Evolutionary conservation across 2,329 filamentous ascomycete species (phyloP).

Genomic region (Camptophora hylomeconis): DNA sequence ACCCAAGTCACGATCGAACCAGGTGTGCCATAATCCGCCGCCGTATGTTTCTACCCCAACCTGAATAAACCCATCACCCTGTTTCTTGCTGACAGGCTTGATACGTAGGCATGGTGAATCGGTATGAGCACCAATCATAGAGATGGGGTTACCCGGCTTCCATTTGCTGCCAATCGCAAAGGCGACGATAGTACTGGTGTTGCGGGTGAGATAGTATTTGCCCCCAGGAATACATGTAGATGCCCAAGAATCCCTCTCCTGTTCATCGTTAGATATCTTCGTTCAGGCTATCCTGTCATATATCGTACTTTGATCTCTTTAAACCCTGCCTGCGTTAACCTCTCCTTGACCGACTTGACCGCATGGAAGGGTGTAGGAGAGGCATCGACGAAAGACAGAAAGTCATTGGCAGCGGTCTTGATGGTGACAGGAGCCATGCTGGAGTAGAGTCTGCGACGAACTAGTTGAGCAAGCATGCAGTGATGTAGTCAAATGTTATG

Average conservation of each 20-base stretch:
- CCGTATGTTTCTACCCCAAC: conserved; percentile 95
- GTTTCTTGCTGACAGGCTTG: conserved; percentile 89
- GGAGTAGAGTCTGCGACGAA: no score
- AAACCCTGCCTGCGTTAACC: conserved; percentile 75
- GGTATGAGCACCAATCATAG: conserved; percentile 92
- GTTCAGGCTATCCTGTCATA: not conserved
- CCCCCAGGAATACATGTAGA: conserved; percentile 68
- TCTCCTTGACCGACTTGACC: conserved; percentile 62
- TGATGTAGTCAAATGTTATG: no score
- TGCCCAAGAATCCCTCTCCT: conserved; percentile 82
- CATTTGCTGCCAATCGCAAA: conserved; percentile 86
- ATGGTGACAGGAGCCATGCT: conserved; percentile 20
- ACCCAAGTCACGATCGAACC: conserved; percentile 90
- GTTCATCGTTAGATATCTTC: conserved; percentile 1
- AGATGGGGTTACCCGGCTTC: conserved; percentile 78
- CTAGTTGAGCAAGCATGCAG: no score
- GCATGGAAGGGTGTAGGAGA: conserved; percentile 95
- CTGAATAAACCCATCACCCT: conserved; percentile 75
- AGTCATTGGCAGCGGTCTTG: conserved; percentile 54
- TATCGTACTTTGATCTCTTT: conserved; percentile 55
- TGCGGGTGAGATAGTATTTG: conserved; percentile 93
- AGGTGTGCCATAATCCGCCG: conserved; percentile 93
- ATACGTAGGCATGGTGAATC: conserved; percentile 85
- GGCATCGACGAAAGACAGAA: conserved; percentile 84
- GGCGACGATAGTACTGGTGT: conserved; percentile 80